phyloP scores from a whole-genome alignment of 805 yeast genomes.

The Suhomyces sp. region DNA sequence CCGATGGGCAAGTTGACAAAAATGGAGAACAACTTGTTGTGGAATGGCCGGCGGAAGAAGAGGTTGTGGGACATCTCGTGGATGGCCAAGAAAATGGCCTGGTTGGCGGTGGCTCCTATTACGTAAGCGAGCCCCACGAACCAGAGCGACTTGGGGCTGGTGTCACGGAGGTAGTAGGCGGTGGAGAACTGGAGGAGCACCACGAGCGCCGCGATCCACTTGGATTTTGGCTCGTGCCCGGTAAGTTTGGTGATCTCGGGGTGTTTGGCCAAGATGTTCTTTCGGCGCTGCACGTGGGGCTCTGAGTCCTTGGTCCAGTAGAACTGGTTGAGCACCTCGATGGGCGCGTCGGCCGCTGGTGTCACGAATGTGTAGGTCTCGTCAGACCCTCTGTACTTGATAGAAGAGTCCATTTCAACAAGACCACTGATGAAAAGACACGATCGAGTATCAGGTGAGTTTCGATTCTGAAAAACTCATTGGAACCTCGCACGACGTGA shows the following conservation, averaged over 20 bases:
- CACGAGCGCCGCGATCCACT: constrained; percentile 66
- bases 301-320: constrained; percentile 83
- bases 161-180: constrained; percentile 61
- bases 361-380: constrained; percentile 31
- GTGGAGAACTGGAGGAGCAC: constrained; percentile 62
- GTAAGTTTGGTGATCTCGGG: constrained; percentile 78
- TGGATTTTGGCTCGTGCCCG: constrained; percentile 85
- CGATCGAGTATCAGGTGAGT: neutral
- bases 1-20: constrained; percentile 84
- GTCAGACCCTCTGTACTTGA: constrained; percentile 25
- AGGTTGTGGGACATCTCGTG: constrained; percentile 87
- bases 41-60: constrained; percentile 73
- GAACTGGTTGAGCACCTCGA: constrained; percentile 55
- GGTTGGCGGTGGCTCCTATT: constrained; percentile 83
- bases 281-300: constrained; percentile 75
- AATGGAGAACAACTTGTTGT: constrained; percentile 74
- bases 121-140: constrained; percentile 67
- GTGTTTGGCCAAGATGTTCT: constrained; percentile 65
- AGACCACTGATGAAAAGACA: neutral
- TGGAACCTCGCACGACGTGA: neutral
- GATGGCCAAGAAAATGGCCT: constrained; percentile 80
- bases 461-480: neutral
- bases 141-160: constrained; percentile 48
- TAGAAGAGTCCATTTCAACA: constrained; percentile 7
- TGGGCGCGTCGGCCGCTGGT: constrained; percentile 40